phyloP scores from a whole-genome alignment of 2,329 filamentous ascomycete genomes.

The Metarhizium robertsii region DNA sequence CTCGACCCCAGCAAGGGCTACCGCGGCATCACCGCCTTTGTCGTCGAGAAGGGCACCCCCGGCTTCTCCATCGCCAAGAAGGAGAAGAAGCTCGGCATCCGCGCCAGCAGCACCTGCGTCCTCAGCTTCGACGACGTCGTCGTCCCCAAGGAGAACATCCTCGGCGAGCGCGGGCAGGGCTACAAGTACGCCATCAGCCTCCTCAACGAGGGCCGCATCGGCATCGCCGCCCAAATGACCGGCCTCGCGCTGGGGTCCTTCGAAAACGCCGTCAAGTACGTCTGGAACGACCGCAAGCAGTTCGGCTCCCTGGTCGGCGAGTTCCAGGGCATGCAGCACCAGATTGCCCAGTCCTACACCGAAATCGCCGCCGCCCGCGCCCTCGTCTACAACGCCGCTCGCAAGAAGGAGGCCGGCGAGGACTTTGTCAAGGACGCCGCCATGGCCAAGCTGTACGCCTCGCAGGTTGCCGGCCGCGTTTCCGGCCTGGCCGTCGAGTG shows the following conservation, averaged over 20 bases:
- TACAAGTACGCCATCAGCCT: constrained; percentile 97
- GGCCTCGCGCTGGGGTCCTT: constrained; percentile 89
- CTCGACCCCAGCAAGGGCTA: constrained; percentile 87
- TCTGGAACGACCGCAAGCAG: constrained; percentile 97
- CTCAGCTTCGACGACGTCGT: constrained; percentile 96
- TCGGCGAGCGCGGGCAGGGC: constrained; percentile 81
- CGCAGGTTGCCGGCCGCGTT: constrained; percentile 83
- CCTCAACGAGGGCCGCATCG: constrained; percentile 93
- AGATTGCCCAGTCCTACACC: constrained; percentile 90
- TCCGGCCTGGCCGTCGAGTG: constrained; percentile 85
- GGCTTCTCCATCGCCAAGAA: constrained; percentile 98
- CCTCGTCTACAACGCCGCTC: constrained; percentile 88
- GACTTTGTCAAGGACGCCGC: constrained; percentile 93
- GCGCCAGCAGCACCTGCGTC: constrained; percentile 90
- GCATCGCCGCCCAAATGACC: constrained; percentile 98
- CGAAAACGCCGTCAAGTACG: constrained; percentile 87
- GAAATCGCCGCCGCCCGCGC: constrained; percentile 88
- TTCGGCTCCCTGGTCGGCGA: constrained; percentile 89
- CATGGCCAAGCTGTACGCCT: constrained; percentile 95
- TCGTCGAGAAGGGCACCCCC: constrained; percentile 80
- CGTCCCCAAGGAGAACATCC: constrained; percentile 76
- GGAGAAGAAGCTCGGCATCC: constrained; percentile 98
- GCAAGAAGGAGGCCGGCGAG: constrained; percentile 96
- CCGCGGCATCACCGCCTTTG: constrained; percentile 92
- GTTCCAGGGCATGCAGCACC: constrained; percentile 99